Evolutionary conservation across 73 alveolate genomes (phyloP).

Genomic region (Effrenium voratum): DNA sequence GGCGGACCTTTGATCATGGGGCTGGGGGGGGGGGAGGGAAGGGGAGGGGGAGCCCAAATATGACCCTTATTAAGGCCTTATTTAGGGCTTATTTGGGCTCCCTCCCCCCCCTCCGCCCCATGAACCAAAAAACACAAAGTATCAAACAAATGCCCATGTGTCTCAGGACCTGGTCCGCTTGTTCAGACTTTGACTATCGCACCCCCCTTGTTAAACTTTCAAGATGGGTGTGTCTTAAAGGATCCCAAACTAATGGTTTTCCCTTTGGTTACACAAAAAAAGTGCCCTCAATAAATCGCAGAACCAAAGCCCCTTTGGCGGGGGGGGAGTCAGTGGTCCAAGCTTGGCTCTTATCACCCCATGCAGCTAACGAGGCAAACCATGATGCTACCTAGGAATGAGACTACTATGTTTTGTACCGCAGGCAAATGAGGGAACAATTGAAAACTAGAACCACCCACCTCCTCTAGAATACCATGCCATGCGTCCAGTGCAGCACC

Average conservation of each 20-base stretch:
- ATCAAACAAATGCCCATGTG: too few relatives aligned
- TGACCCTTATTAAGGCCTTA: neutral
- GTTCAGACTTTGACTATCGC: too few relatives aligned
- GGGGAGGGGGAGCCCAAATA: neutral
- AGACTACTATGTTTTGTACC: neutral
- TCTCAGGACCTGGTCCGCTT: too few relatives aligned
- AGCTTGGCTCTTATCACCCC: neutral
- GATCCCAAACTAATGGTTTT: too few relatives aligned
- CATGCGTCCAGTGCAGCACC: conserved; percentile 34
- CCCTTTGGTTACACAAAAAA: too few relatives aligned
- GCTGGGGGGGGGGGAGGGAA: neutral
- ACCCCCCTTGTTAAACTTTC: too few relatives aligned
- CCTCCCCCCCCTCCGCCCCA: neutral
- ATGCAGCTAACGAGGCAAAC: neutral
- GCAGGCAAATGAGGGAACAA: neutral
- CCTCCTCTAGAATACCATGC: neutral
- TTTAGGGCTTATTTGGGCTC: neutral
- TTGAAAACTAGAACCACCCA: neutral
- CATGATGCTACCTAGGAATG: neutral
- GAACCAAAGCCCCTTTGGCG: too few relatives aligned
- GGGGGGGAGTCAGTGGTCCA: too few relatives aligned
- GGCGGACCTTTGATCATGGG: neutral
- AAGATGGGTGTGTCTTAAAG: too few relatives aligned
- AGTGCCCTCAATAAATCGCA: too few relatives aligned
- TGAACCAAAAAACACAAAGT: neutral